These are phyloP conservation scores for Paecilomyces sp. DNA, from an alignment of 2,329 filamentous ascomycete species.

Conservation along the genomic window DNA sequence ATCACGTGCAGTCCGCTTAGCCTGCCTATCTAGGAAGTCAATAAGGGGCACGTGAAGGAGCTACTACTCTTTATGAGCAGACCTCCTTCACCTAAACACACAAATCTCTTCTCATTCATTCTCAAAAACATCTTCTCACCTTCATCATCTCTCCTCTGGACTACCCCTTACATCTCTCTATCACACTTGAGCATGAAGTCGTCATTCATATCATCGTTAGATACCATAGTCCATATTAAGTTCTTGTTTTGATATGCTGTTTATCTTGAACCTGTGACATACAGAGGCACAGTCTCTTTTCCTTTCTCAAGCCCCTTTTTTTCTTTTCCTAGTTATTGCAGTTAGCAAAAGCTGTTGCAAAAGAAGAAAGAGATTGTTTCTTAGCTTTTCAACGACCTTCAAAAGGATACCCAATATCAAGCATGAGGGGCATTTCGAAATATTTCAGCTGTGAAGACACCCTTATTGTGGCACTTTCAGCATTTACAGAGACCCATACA, in stretches of 20 bases:
- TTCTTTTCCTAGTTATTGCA: not conserved
- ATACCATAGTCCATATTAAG: not conserved
- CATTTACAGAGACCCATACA: not conserved
- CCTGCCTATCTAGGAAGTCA: not conserved
- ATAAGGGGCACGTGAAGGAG: not conserved
- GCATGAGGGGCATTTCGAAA: not conserved
- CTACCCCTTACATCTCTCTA: not conserved
- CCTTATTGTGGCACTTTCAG: not conserved
- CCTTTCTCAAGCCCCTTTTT: not conserved
- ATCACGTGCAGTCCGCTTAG: not conserved
- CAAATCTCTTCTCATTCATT: not conserved
- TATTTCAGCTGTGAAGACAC: not conserved
- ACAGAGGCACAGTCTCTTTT: not conserved
- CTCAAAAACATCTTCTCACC: not conserved
- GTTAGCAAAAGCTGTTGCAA: not conserved
- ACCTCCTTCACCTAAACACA: not conserved
- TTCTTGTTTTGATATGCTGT: not conserved
- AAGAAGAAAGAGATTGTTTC: not conserved
- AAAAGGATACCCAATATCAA: not conserved
- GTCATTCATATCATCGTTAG: not conserved
- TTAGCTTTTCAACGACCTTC: not conserved
- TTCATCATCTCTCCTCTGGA: not conserved
- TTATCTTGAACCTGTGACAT: not conserved
- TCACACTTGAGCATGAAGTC: not conserved
- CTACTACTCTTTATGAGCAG: not conserved